Evolutionary conservation across 345 rosid species (phyloP).

Genomic region (Geranium rotundifolium): DNA sequence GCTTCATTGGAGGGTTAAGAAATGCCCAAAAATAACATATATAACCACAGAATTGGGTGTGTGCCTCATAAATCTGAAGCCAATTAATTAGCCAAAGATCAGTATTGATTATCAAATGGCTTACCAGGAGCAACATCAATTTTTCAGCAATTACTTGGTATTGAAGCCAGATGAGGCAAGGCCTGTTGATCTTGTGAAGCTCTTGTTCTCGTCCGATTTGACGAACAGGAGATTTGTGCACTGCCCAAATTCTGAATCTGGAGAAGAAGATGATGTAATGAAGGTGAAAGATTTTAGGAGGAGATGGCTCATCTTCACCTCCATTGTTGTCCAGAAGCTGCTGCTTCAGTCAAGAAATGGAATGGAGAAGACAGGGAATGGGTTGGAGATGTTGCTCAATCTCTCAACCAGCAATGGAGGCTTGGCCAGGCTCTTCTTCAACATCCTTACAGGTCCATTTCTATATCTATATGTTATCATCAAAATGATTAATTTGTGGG

Average conservation of each 20-base stretch:
- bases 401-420: conserved; percentile 38
- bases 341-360: conserved; percentile 16
- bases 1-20: neutral
- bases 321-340: conserved; percentile 32
- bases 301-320: conserved; percentile 44
- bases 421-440: conserved; percentile 15
- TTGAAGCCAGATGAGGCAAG: conserved; percentile 35
- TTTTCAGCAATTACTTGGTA: conserved; percentile 15
- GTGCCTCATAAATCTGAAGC: neutral
- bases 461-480: neutral
- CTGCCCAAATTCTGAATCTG: conserved; percentile 8
- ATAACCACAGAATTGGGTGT: too few species aligned
- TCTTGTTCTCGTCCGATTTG: conserved; percentile 22
- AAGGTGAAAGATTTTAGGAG: conserved; percentile 15
- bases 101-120: neutral
- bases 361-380: conserved; percentile 13
- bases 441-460: conserved; percentile 25
- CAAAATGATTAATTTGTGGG: too few species aligned
- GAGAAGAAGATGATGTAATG: neutral
- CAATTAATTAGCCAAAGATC: too few species aligned
- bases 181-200: conserved; percentile 20
- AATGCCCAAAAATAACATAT: neutral
- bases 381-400: conserved; percentile 29
- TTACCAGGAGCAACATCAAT: conserved; percentile 1
- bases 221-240: conserved; percentile 15